Base-by-base conservation (phyloP, 2,329 filamentous ascomycete genomes). In the Intubia oerlemansii region DNA sequence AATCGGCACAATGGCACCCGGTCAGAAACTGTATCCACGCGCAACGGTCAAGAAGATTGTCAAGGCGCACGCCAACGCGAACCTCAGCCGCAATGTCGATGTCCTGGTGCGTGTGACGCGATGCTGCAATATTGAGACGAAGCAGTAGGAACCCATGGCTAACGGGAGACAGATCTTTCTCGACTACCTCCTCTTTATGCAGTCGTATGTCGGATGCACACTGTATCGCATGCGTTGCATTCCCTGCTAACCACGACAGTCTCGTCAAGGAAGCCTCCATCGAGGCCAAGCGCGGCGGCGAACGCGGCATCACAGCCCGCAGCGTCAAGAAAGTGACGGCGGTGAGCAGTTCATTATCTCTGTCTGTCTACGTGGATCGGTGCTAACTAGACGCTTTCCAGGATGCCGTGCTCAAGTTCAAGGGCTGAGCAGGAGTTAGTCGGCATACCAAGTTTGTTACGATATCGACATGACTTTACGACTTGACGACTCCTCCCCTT, bases 21-120 rank as follows among this genome's bases (percentile, higher is more conserved):
- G 67, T 14, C 71, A 74, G 44, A 85, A 81, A 41, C 58, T 79
- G 10, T 92, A 91, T 43, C 82, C 82, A 9, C 72, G 82, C 36
- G 71, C 68, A 12, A 88, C 79, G 0, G 60, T 92, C 41, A 88
- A 82, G 51, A 84, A 82, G 50, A 85, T 90, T 34, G 62, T 90
- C 43, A 92, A 91, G 52, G 81, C 80, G 12, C 81, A 91, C 49
- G 76, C 80, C 7, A 75, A 78, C 37, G 70, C 73, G 45, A 75
- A 65, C 38, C 51, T 91, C 37, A 80, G 73, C 56, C 88, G 81
- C 50, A 84, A 88, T 49, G 76, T 72, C 17, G 84, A 92, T 50
- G 70, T 90, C 33, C 58, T 85, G 53, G 80, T 90, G 52, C 34
- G 64, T 41, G 25, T n/a, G n/a, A n/a, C n/a, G n/a, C n/a, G n/a